Evolutionary conservation across 2,329 filamentous ascomycete genomes (phyloP).

Genomic region (Phyllosticta ampelicida): DNA sequence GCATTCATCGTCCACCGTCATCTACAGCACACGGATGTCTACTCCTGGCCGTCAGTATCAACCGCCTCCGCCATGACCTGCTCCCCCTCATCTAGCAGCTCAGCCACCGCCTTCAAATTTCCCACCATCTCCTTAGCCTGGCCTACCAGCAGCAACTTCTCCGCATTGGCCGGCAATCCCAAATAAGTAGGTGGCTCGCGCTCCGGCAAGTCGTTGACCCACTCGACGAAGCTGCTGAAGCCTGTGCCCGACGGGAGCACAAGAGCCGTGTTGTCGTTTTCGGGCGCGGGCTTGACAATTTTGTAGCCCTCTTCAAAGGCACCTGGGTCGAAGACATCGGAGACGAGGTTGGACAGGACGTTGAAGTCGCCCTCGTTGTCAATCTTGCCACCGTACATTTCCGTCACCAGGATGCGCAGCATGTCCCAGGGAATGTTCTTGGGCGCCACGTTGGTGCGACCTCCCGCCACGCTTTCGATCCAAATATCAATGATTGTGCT

Average conservation of each 20-base stretch:
- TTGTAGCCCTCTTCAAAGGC: slow-evolving; percentile 92
- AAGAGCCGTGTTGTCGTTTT: slow-evolving; percentile 35
- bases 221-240: slow-evolving; percentile 75
- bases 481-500: slow-evolving; percentile 93
- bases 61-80: slow-evolving; percentile 63
- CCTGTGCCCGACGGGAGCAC: slow-evolving; percentile 70
- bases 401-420: slow-evolving; percentile 77
- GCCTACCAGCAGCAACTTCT: slow-evolving; percentile 86
- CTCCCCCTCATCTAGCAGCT: slow-evolving; percentile 87
- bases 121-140: slow-evolving; percentile 75
- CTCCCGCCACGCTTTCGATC: slow-evolving; percentile 73
- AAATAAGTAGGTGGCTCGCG: slow-evolving; percentile 93
- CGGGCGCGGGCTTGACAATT: slow-evolving; percentile 55
- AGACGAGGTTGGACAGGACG: slow-evolving; percentile 61
- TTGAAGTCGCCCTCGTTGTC: slow-evolving; percentile 80
- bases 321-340: slow-evolving; percentile 67
- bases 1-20: background rate
- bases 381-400: slow-evolving; percentile 97
- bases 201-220: slow-evolving; percentile 88
- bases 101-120: slow-evolving; percentile 74
- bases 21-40: background rate
- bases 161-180: slow-evolving; percentile 86
- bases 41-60: background rate
- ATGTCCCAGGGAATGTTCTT: slow-evolving; percentile 95
- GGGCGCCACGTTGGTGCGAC: slow-evolving; percentile 84